These are phyloP conservation scores for Dioszegia crocea DNA, from an alignment of 768 basidiomycete genomes.

Conservation along the genomic window DNA sequence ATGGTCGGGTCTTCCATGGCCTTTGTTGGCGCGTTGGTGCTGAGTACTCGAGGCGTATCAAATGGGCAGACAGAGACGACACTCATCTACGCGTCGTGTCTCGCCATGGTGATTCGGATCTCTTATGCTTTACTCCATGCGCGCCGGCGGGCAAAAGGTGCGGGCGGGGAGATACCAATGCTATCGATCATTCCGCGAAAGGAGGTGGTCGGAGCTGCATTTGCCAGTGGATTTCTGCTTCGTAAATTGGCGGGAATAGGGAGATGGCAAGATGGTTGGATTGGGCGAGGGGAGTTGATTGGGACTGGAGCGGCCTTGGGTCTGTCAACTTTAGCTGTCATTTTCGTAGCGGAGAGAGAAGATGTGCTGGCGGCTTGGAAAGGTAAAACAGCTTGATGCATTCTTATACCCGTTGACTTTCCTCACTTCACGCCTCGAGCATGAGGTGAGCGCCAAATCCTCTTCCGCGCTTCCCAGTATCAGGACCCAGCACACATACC, in stretches of 20 bases:
- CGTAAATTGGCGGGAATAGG: conserved; percentile 1
- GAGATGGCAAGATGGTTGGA: conserved; percentile 7
- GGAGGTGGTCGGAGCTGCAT: background rate
- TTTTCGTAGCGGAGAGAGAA: conserved; percentile 15
- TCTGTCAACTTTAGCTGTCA: conserved; percentile 16
- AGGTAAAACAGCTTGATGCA: no score
- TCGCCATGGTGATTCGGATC: conserved; percentile 41
- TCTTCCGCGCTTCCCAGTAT: no score
- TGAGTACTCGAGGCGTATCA: conserved; percentile 52
- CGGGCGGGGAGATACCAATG: background rate
- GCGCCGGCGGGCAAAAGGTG: background rate
- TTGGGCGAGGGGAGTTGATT: conserved; percentile 20
- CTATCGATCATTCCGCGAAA: background rate
- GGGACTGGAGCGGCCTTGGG: conserved; percentile 26
- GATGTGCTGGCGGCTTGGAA: conserved; percentile 2
- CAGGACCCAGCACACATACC: no score
- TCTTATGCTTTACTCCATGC: conserved; percentile 32
- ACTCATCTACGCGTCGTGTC: conserved; percentile 32
- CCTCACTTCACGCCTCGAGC: no score
- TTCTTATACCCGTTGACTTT: no score
- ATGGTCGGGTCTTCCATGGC: conserved; percentile 71
- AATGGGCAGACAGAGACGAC: conserved; percentile 22
- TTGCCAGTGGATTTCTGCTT: background rate
- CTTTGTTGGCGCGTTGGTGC: conserved; percentile 60
- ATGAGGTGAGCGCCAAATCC: no score